A percentile compares a stretch with the other conserved stretches of the same genome.
Conservation (phyloP, 2,329 filamentous ascomycete species). For the Diaporthe caulivora region DNA sequence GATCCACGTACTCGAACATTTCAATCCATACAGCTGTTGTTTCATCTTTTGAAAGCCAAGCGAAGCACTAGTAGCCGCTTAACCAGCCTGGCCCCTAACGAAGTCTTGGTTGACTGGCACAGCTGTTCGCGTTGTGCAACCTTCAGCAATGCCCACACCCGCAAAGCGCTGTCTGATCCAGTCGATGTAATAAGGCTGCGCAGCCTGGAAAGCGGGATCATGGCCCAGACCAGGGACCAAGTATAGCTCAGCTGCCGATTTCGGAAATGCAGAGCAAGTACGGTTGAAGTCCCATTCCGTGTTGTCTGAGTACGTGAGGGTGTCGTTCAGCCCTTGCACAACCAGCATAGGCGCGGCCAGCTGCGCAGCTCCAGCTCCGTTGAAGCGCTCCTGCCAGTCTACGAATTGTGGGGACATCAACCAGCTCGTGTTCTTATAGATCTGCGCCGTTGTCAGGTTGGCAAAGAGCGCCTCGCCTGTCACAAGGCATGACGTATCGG, state of each 20-base stretch:
- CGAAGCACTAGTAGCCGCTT: not conserved
- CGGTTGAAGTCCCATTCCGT: conserved; percentile 18
- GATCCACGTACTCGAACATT: not conserved
- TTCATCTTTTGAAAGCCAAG: not conserved
- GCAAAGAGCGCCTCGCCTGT: conserved; percentile 3
- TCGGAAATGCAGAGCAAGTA: not conserved
- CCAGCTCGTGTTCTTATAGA: conserved; percentile 16
- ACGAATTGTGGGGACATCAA: not conserved
- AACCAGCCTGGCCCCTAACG: not conserved
- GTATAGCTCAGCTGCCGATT: not conserved
- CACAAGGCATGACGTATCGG: not conserved
- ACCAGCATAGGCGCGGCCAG: conserved; percentile 1
- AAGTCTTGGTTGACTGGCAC: not conserved
- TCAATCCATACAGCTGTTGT: no score
- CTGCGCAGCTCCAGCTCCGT: not conserved
- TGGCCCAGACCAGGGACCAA: not conserved
- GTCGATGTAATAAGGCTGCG: conserved; percentile 16
- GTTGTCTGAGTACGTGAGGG: not conserved
- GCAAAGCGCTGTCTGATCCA: conserved; percentile 12
- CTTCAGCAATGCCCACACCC: not conserved
- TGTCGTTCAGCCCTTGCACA: not conserved
- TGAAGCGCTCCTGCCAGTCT: conserved; percentile 1
- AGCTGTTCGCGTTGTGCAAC: not conserved
- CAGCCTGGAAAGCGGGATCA: not conserved
- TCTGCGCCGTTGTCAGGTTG: not conserved